Evolutionary conservation across 2,329 filamentous ascomycete genomes (phyloP), one percentile per base, ranked within the genome.

Genomic region (Monilinia fructigena): DNA sequence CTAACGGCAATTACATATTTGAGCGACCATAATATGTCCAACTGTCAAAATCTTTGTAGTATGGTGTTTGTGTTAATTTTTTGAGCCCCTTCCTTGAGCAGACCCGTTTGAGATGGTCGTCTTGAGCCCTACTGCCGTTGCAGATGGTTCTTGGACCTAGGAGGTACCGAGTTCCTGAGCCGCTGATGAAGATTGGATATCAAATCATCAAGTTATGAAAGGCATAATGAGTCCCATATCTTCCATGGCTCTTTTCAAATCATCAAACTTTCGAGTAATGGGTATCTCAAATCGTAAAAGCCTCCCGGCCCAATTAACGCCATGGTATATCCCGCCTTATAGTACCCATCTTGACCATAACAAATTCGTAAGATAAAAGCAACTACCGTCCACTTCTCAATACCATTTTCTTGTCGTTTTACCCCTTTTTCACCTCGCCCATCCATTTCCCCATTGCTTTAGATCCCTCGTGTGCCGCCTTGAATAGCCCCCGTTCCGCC

Each of bases 401-500:
- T 52, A 20, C 2, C 11, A 38, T 53, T 11, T 54, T 5, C 45
- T 4, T 20, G n/a, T 26, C n/a, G 16, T 35, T 38, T 42, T 23
- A 75, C 2, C 66, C 70, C 66, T 76, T 76, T 69, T 75, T 76
- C 65, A 72, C 68, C 67, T 76, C 74, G 20, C 72, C 88, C 73
- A 89, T 85, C 88, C 90, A 93, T 70, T 87, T 83, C 71, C 88
- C 89, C 42, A 86, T 84, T 10, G 84, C 81, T 77, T 89, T 93
- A 2, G 87, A 83, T 20, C 89, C 89, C 70, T 93, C 89, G 75
- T 93, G 91, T 0, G 88, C 87, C 67, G 85, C 86, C 55, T 89
- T 84, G 75, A 94, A 94, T 70, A 94, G 71, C 68, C 84, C 84
- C 72, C 93, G 85, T 80, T 99, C 95, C 78, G 88, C 93, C 80